Percentiles rank a stretch among this genome's conserved stretches.
These are phyloP conservation scores for Didymella segeticola DNA, from an alignment of 2,329 filamentous ascomycete genomes.

Conservation along the genomic window DNA sequence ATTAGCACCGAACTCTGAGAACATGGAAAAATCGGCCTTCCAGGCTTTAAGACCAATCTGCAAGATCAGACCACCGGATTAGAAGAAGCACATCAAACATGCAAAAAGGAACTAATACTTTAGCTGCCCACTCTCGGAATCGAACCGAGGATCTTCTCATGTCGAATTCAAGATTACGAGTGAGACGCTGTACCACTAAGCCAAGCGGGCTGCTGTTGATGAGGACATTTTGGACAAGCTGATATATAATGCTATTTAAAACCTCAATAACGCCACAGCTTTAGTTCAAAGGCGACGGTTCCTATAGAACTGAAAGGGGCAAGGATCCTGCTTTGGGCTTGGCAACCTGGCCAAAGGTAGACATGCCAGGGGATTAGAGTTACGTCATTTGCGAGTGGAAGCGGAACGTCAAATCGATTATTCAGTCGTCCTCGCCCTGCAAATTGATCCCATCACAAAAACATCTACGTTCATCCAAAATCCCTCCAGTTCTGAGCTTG, in stretches of 20 bases:
- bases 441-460: neutral
- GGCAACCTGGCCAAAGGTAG: no score
- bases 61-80: no score
- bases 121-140: conserved; percentile 22
- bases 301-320: no score
- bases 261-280: no score
- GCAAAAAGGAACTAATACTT: neutral
- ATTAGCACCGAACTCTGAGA: no score
- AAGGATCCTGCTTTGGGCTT: no score
- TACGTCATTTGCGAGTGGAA: neutral
- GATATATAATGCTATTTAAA: no score
- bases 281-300: no score
- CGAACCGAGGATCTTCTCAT: conserved; percentile 26
- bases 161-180: conserved; percentile 9
- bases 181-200: conserved; percentile 26
- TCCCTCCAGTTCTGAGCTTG: neutral
- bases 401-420: neutral
- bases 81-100: neutral
- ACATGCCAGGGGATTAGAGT: neutral
- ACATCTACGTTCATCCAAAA: neutral
- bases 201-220: conserved; percentile 18
- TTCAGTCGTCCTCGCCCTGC: neutral
- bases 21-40: no score
- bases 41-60: no score
- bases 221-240: no score